Base-by-base conservation (phyloP, 2,329 filamentous ascomycete genomes). In the Metarhizium rileyi region DNA sequence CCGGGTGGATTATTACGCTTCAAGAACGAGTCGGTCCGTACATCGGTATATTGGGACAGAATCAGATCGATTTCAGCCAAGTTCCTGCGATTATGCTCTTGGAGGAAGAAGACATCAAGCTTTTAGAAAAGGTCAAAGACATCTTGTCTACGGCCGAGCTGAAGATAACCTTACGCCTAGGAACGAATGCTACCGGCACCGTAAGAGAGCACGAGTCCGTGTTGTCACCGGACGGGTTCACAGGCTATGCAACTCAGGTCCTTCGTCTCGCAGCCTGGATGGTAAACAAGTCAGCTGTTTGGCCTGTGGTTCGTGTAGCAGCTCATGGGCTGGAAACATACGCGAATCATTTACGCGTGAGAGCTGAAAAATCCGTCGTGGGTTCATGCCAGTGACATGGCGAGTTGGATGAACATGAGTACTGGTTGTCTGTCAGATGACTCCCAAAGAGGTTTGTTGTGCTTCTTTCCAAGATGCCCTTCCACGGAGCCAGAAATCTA, bases 11-110 rank as follows among this genome's bases (percentile, higher is more conserved):
- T 38, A 87, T 87, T 5, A 93, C 90, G 1, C 80, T 97, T 3
- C 93, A 98, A 65, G 90, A 96, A 61, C 85, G 93, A 8, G 86
- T 96, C n/a, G 91, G 91, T 0, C 82, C 83, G 4, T 95, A 93
- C 59, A 67, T 97, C 5, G 91, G 91, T 4, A 81, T 96, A 5
- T 76, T 97, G 2, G 91, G 91, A 12, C 84, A 86, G 51, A 87
- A 95, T 55, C 78, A 86, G 0, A 80, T 93, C 30, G 89, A 96
- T 59, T 76, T 88, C 47, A 74, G 76, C 1, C 84, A 90, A 57
- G 86, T 95, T 7, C 89, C 90, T 2, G 88, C 84, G 2, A 86
- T 95, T 50, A 89, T 96, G 81, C 77, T 96, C 4, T 75, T 97
- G 1, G 90, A 96, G 60, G 87, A 93, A 18, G 91, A 97, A 62